Percentiles rank a stretch among this genome's conserved stretches.
Conservation (phyloP, 2,329 filamentous ascomycete species). For the Aspergillus pseudonomiae region DNA sequence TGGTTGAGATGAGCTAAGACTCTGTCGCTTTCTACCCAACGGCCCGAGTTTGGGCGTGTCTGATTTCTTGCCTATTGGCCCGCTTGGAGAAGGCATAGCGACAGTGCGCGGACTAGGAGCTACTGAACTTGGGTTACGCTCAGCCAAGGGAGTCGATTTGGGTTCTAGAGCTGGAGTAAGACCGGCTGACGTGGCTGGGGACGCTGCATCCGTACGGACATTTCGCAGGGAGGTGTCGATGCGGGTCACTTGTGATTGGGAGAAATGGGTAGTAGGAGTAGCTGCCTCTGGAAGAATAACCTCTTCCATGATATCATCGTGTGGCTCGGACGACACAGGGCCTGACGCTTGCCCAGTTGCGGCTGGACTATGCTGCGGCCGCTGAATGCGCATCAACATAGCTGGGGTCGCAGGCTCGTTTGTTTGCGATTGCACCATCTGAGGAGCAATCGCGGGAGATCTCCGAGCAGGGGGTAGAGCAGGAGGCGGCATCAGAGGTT, state of each 20-base stretch:
- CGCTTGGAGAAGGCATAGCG: constrained; percentile 55
- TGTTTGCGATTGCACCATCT: constrained; percentile 30
- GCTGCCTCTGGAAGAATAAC: constrained; percentile 75
- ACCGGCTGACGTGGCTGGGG: constrained; percentile 64
- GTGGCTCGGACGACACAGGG: constrained; percentile 46
- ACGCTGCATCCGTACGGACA: constrained; percentile 43
- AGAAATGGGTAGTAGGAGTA: constrained; percentile 47
- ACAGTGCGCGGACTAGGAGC: constrained; percentile 59
- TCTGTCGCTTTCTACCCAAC: constrained; percentile 69
- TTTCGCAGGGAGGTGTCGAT: constrained; percentile 49
- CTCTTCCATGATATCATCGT: constrained; percentile 63
- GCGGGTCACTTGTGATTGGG: constrained; percentile 50
- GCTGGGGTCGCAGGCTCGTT: constrained; percentile 78
- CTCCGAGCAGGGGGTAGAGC: constrained; percentile 47
- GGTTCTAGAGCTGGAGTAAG: constrained; percentile 57
- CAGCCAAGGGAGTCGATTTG: constrained; percentile 36
- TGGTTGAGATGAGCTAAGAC: constrained; percentile 71
- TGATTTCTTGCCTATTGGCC: constrained; percentile 43
- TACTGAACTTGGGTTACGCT: constrained; percentile 39
- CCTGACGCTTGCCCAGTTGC: constrained; percentile 39
- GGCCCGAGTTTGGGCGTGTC: constrained; percentile 52
- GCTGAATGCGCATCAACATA: constrained; percentile 77
- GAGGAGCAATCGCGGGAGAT: constrained; percentile 44
- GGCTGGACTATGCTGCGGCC: constrained; percentile 48
- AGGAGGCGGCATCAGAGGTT: constrained; percentile 54